Conservation (phyloP, 2,329 filamentous ascomycete species). For the Colletotrichum godetiae region DNA sequence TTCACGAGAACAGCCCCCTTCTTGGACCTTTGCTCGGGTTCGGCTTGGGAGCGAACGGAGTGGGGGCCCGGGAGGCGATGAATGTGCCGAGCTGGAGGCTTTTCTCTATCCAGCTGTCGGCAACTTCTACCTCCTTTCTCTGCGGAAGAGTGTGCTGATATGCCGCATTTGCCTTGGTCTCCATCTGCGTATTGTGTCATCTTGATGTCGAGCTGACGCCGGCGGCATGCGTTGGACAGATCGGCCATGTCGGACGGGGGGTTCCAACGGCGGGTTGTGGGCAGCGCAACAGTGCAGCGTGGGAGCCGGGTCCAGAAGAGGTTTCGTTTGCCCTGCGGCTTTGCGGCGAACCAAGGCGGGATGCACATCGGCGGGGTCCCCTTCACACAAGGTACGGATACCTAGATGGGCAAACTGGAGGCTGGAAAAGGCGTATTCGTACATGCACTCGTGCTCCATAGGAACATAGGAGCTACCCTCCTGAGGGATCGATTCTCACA, state of each 20-base stretch:
- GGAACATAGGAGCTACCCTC: background rate
- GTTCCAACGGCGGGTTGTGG: background rate
- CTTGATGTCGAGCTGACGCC: constrained; percentile 1
- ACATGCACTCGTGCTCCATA: background rate
- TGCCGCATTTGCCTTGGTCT: background rate
- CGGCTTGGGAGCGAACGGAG: background rate
- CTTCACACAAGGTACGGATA: background rate
- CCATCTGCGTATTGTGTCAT: constrained; percentile 5
- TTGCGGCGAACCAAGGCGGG: background rate
- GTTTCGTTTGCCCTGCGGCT: constrained; percentile 7
- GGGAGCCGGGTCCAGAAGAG: background rate
- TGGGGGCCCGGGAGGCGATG: background rate
- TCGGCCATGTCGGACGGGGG: background rate
- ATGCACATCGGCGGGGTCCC: background rate
- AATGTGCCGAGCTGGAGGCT: constrained; percentile 3
- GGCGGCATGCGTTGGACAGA: background rate
- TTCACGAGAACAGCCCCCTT: background rate
- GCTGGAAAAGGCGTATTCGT: constrained; percentile 5
- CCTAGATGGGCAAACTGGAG: constrained; percentile 2
- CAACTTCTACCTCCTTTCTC: background rate
- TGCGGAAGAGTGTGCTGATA: background rate
- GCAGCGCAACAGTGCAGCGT: background rate
- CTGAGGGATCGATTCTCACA: constrained; percentile 3
- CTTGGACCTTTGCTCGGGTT: background rate
- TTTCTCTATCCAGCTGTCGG: background rate